Base-by-base conservation (phyloP, 2,329 filamentous ascomycete genomes). In the Cercospora sp. region DNA sequence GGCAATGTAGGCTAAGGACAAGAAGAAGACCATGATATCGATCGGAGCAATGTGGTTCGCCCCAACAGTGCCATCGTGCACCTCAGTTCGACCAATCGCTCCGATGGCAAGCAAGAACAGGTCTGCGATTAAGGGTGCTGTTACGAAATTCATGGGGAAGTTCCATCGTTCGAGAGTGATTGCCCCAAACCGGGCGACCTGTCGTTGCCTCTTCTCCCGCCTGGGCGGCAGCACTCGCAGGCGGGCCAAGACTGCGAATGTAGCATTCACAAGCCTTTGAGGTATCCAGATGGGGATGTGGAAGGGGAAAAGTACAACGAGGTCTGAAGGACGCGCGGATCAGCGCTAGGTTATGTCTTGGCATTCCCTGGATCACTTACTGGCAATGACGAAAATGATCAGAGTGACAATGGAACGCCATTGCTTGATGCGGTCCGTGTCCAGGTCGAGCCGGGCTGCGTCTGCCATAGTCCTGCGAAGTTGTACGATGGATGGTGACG, bases 11-110 rank as follows among this genome's bases (percentile, higher is more conserved):
- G 90, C 90, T 28, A 76, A 65, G 0, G 89, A 90, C 58, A 92
- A 81, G 79, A 93, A 92, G 79, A 92, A 92, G 18, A 84, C 80
- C 88, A 92, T 91, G 69, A 92, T 91, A 68, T 92, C 89, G 70
- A 91, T 84, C 0, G 90, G 90, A 1, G 83, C 82, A 72, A 93
- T 92, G 73, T 88, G 82, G 72, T 90, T 81, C 1, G 88, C 82
- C 0, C 90, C 90, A 6, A 90, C 77, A 0, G 87, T 91, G 1
- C 90, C 90, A 72, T 87, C 89, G n/a, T 85, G 81, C 0, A 92
- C 89, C 78, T 92, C 90, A 64, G 84, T 71, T 26, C 84, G 80
- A 1, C 89, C 89, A 74, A 92, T 92, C 6, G 90, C 89, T 23
- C 83, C 74, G 62, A 91, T 90, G 45, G 89, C 89, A 3, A 92